Percentiles rank a stretch among this genome's conserved stretches.
These are phyloP conservation scores for Cornus suecica DNA, from an alignment of 148 eudicot species.

Conservation along the genomic window DNA sequence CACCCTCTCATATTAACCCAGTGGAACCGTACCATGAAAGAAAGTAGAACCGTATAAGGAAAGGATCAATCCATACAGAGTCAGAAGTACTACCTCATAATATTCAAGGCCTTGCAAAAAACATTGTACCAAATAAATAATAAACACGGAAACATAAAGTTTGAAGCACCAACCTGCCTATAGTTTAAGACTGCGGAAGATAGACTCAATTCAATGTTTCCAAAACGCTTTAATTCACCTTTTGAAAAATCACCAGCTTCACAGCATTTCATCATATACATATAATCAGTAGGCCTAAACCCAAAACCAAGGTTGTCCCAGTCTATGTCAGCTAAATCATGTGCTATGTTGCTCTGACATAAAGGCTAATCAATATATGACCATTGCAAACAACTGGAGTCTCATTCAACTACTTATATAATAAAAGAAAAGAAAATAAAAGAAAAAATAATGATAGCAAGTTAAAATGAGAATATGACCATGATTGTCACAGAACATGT, in stretches of 20 bases:
- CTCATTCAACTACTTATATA: not conserved
- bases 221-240: constrained; percentile 76
- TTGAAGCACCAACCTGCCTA: constrained; percentile 66
- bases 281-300: constrained; percentile 73
- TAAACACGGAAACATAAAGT: not conserved
- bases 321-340: constrained; percentile 65
- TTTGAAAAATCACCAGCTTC: constrained; percentile 59
- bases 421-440: too few relatives aligned
- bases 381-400: not conserved
- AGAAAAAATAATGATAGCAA: not conserved
- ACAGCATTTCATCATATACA: constrained; percentile 79
- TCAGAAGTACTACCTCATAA: not conserved
- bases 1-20: too few relatives aligned
- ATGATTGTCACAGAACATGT: not conserved
- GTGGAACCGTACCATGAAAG: too few relatives aligned
- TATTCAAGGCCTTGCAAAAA: not conserved
- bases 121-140: not conserved
- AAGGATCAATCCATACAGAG: not conserved
- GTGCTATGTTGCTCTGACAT: constrained; percentile 32
- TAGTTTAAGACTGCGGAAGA: constrained; percentile 90
- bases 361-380: constrained; percentile 11
- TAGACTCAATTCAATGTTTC: constrained; percentile 92
- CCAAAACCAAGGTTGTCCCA: constrained; percentile 98
- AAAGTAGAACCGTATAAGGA: not conserved
- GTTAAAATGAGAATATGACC: not conserved